These are phyloP conservation scores for Verticillium isaacii DNA, from an alignment of 2,329 filamentous ascomycete genomes.

Conservation along the genomic window DNA sequence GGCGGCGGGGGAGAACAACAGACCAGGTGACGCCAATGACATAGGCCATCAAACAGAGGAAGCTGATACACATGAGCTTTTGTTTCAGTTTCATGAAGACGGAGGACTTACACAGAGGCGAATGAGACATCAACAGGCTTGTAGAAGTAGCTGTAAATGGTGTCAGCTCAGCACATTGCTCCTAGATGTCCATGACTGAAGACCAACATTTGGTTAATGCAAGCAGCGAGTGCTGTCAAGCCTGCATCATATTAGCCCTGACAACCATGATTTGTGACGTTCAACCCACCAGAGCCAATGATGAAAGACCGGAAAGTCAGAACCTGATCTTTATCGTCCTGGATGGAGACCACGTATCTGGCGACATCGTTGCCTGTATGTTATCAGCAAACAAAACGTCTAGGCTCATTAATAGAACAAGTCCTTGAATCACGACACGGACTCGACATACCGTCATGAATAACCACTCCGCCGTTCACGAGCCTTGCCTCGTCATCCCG, in stretches of 20 bases:
- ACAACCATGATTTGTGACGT: no score
- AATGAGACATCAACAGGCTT: slow-evolving; percentile 9
- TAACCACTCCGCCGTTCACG: slow-evolving; percentile 3
- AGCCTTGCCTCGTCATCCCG: slow-evolving; percentile 4
- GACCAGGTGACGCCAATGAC: slow-evolving; percentile 11
- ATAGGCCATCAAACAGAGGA: slow-evolving; percentile 9
- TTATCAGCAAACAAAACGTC: background rate
- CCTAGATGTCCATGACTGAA: no score
- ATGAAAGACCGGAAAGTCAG: slow-evolving; percentile 8
- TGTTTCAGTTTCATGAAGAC: fast-evolving
- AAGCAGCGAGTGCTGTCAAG: slow-evolving; percentile 8
- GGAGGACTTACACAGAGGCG: slow-evolving; percentile 2
- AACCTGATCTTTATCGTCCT: slow-evolving; percentile 6
- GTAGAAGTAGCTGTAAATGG: slow-evolving; percentile 7
- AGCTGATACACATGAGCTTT: background rate
- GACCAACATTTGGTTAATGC: slow-evolving; percentile 9
- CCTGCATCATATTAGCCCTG: background rate
- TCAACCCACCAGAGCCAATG: slow-evolving; percentile 5
- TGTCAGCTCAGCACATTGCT: background rate
- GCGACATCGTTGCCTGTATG: slow-evolving; percentile 8
- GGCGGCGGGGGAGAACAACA: slow-evolving; percentile 7
- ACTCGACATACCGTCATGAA: background rate
- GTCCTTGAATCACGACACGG: background rate
- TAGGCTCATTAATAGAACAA: background rate
- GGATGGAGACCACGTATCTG: slow-evolving; percentile 7